Percentiles rank a stretch among this genome's conserved stretches.
phyloP scores from a whole-genome alignment of 2,329 filamentous ascomycete genomes.

The Myriosclerotinia curreyana region DNA sequence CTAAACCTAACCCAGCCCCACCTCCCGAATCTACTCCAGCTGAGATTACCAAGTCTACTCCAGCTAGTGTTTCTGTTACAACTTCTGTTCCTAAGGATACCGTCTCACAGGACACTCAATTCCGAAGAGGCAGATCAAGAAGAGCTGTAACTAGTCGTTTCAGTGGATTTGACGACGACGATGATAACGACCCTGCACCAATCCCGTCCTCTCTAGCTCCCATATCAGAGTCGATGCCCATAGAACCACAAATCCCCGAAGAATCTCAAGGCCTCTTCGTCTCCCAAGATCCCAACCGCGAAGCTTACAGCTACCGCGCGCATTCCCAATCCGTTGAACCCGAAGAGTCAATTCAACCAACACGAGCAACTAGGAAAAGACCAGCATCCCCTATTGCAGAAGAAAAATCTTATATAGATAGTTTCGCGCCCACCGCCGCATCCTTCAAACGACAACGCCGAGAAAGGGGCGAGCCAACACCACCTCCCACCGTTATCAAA shows the following conservation, averaged over 20 bases:
- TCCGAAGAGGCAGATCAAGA: constrained; percentile 40
- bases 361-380: constrained; percentile 43
- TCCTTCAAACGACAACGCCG: constrained; percentile 68
- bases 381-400: constrained; percentile 43
- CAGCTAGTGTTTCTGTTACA: constrained; percentile 23
- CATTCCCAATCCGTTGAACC: constrained; percentile 25
- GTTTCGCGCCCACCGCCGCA: constrained; percentile 70
- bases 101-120: constrained; percentile 2
- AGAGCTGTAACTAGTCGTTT: constrained; percentile 57
- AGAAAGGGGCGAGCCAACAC: constrained; percentile 37
- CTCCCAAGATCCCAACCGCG: constrained; percentile 44
- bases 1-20: neutral
- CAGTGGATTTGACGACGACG: constrained; percentile 69
- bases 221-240: constrained; percentile 49
- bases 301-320: constrained; percentile 35
- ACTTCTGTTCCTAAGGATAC: constrained; percentile 22
- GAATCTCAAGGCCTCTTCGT: constrained; percentile 52
- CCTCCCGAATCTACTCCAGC: constrained; percentile 15
- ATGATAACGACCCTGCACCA: constrained; percentile 39
- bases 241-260: constrained; percentile 45
- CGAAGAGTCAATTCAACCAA: constrained; percentile 3
- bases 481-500: constrained; percentile 22
- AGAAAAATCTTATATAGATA: constrained; percentile 55
- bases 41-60: constrained; percentile 2
- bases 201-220: constrained; percentile 23